Evolutionary conservation across 305 asterid genomes (phyloP).

Genomic region (Rubia tinctorum): DNA sequence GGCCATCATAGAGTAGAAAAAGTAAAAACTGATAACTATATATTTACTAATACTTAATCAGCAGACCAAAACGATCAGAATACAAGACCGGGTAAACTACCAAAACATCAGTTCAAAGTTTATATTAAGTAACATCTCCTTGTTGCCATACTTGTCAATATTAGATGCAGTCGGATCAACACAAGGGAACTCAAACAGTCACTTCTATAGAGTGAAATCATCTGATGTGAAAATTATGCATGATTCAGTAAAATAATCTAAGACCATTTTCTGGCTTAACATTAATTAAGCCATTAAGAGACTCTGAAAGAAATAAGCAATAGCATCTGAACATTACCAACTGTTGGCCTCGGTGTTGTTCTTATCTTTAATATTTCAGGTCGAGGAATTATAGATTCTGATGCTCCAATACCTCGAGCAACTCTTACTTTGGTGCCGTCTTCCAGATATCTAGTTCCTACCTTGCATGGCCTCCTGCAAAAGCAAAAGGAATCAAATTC

Average conservation of each 20-base stretch:
- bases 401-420: constrained; percentile 83
- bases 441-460: constrained; percentile 72
- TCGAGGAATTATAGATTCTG: constrained; percentile 80
- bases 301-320: background rate
- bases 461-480: constrained; percentile 78
- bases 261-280: background rate
- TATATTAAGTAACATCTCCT: background rate
- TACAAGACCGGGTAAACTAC: background rate
- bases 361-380: constrained; percentile 85
- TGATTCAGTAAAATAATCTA: background rate
- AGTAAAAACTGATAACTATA: background rate
- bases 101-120: background rate
- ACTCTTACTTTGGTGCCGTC: constrained; percentile 84
- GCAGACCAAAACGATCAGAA: background rate
- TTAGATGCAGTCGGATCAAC: background rate
- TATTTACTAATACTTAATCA: background rate
- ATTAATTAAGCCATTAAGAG: background rate
- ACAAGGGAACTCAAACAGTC: background rate
- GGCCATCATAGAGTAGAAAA: background rate
- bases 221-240: background rate
- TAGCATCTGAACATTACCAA: constrained; percentile 45
- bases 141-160: background rate
- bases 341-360: constrained; percentile 76
- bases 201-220: background rate
- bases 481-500: constrained; percentile 23